phyloP scores from a whole-genome alignment of 345 rosid genomes.

The Pelargonium nanum region DNA sequence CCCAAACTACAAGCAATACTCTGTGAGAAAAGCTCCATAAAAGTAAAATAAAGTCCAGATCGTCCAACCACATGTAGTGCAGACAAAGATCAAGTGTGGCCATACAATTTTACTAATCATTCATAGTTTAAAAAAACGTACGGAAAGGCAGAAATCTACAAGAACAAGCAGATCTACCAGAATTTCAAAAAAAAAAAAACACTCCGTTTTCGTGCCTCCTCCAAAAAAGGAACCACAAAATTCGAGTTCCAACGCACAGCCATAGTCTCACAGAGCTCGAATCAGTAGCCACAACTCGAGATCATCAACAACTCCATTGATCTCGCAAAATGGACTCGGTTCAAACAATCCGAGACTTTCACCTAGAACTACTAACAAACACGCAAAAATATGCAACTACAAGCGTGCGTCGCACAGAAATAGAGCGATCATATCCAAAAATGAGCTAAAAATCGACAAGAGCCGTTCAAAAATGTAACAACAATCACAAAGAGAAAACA shows the following conservation, averaged over 20 bases:
- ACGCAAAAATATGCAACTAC: too few relatives aligned
- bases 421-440: neutral
- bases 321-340: neutral
- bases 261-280: too few relatives aligned
- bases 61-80: neutral
- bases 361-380: too few relatives aligned
- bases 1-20: neutral
- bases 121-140: neutral
- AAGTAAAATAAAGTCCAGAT: neutral
- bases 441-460: too few relatives aligned
- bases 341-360: neutral
- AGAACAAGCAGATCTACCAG: neutral
- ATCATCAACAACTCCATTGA: neutral
- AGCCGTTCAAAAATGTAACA: neutral
- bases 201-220: neutral
- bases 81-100: neutral
- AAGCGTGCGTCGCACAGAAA: too few relatives aligned
- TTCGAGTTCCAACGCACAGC: neutral
- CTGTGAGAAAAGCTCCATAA: too few relatives aligned
- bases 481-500: too few relatives aligned
- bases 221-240: neutral
- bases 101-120: neutral
- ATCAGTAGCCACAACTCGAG: too few relatives aligned
- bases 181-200: neutral
- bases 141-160: neutral